Evolutionary conservation across 768 basidiomycete genomes (phyloP), one percentile per base, ranked within the genome.

Genomic region (Leccinum obscurum): DNA sequence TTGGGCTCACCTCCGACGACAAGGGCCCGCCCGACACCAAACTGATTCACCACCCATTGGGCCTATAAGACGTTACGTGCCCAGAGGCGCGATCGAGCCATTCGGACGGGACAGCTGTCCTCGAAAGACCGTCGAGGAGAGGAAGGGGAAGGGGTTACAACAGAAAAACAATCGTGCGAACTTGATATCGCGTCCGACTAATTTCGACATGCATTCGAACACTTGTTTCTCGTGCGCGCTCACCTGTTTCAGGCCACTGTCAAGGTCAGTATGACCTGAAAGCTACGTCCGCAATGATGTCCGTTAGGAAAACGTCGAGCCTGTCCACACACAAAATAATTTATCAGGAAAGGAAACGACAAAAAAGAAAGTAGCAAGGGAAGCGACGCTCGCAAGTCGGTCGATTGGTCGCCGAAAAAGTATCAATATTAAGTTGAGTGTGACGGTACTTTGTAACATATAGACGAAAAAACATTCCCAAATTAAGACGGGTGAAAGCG

Each of bases 11-110:
- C 83, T 64, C 82, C 83, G 32, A 70, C 77, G 15, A 83, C 52
- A 60, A 83, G 83, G 13, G 78, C 79, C 24, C 80, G 72, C 1
- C 80, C 4, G 4, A 64, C 59, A 10, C 70, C 63, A 62, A 83
- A 78, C 22, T 66, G 75, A 51, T 82, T 64, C 1, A 77, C 78
- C 79, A 83, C 79, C 11, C 82, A 65, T 81, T 82, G 1, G 80
- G 76, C 24, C 82, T 78, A 53, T 48, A 13, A 35, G 34, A 14
- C 34, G 13, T 35, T 35, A 35, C 11, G 3, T 35, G 34, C 34
- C 34, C 34, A 35, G 34, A 26, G 26, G 26, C 26, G 26, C 26
- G 4, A 26, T 26, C 26, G 26, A 26, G 26, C 26, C 26, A 4
- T 26, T 26, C 26, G 26, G 67, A 70, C 53, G 13, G 34, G 34